A percentile compares a stretch with the other conserved stretches of the same genome.
Evolutionary conservation across 2,329 filamentous ascomycete species (phyloP).

Genomic region (Curvularia spicifera): DNA sequence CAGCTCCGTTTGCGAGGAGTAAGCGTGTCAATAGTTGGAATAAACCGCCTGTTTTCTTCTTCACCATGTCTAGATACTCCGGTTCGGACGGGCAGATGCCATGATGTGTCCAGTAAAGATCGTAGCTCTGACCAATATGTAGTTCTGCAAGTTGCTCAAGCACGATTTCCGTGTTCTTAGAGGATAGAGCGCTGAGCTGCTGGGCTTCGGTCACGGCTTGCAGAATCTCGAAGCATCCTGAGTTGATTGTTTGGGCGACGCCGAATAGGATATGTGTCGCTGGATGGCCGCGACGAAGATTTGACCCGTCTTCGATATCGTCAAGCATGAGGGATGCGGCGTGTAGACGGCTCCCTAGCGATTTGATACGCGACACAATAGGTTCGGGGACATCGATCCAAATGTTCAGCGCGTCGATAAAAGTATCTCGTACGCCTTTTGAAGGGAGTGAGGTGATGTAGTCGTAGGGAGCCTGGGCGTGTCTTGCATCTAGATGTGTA

Average conservation of each 20-base stretch:
- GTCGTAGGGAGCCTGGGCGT: not conserved
- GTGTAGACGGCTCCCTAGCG: not conserved
- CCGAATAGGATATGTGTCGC: not conserved
- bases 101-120: not conserved
- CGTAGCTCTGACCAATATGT: not conserved
- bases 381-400: not conserved
- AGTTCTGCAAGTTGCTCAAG: not conserved
- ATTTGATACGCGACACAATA: not conserved
- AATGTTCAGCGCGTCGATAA: not conserved
- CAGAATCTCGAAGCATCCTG: not conserved
- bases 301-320: not conserved
- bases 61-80: not conserved
- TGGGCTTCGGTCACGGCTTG: not conserved
- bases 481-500: not conserved
- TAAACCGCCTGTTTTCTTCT: not conserved
- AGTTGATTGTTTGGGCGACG: not conserved
- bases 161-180: not conserved
- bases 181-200: not conserved
- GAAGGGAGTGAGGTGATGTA: not conserved
- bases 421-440: not conserved
- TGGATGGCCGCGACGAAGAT: not conserved
- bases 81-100: not conserved
- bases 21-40: not conserved
- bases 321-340: not conserved
- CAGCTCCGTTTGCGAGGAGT: not conserved